phyloP scores from a whole-genome alignment of 768 basidiomycete genomes.

The Mrakia gelida region DNA sequence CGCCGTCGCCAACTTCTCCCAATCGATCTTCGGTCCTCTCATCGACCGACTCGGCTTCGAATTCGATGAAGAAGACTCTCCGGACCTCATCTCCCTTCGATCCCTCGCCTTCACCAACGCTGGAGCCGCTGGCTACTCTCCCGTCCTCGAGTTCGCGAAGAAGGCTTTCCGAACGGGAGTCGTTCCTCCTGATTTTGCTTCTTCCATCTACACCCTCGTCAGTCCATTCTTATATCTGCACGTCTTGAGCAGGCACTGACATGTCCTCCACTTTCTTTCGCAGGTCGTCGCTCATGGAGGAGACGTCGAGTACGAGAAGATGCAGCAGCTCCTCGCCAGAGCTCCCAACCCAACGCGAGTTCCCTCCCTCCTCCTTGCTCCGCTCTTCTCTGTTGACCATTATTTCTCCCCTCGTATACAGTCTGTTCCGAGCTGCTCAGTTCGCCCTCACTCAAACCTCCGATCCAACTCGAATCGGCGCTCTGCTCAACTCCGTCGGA shows the following conservation, averaged over 20 bases:
- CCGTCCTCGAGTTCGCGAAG: constrained; percentile 62
- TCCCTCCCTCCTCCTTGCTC: background rate
- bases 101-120: constrained; percentile 58
- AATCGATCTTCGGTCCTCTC: constrained; percentile 59
- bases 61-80: constrained; percentile 59
- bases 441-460: background rate
- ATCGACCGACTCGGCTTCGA: constrained; percentile 75
- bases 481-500: background rate
- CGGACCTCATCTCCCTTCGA: constrained; percentile 66
- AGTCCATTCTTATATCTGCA: constrained; percentile 51
- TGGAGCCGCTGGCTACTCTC: constrained; percentile 44
- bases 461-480: background rate
- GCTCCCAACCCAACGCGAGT: background rate
- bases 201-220: constrained; percentile 36
- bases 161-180: constrained; percentile 68
- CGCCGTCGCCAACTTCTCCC: constrained; percentile 47
- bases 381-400: background rate
- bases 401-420: background rate
- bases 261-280: constrained; percentile 1
- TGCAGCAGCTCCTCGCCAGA: background rate
- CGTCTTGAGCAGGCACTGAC: background rate
- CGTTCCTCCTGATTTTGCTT: background rate
- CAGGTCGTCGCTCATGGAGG: constrained; percentile 39
- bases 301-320: constrained; percentile 55
- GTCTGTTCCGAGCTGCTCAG: background rate